Evolutionary conservation across 139 green algal species (phyloP).

Genomic region (Picochlorum sp.): DNA sequence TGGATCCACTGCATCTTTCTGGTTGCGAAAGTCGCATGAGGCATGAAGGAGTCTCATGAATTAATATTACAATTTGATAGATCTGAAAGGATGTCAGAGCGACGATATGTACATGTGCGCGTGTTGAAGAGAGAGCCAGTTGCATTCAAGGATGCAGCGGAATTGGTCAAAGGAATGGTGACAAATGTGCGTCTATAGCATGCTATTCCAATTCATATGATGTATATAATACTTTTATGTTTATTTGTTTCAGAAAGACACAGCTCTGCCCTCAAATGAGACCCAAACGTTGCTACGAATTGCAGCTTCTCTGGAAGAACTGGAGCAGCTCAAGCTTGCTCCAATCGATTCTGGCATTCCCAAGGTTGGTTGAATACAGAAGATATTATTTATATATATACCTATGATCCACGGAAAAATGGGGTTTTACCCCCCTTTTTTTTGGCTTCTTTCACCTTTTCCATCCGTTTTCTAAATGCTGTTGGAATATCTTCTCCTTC

Average conservation of each 20-base stretch:
- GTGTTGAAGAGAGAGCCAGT: background rate
- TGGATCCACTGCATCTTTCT: no score
- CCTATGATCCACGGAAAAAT: background rate
- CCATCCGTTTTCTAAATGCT: constrained; percentile 61
- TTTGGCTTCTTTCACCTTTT: constrained; percentile 16
- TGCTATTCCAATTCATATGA: background rate
- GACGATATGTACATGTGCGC: background rate
- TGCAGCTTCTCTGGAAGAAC: background rate
- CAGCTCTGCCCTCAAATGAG: background rate
- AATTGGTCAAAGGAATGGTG: background rate
- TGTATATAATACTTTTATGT: background rate
- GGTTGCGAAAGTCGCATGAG: no score
- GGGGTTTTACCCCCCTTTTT: background rate
- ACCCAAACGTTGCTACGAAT: background rate
- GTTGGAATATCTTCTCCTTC: constrained; percentile 73
- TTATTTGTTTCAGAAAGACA: background rate
- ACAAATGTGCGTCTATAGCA: background rate
- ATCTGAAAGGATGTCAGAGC: background rate
- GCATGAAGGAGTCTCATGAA: no score
- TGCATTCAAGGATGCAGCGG: background rate
- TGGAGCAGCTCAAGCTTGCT: background rate
- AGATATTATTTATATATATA: background rate
- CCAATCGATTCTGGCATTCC: background rate
- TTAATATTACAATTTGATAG: background rate
- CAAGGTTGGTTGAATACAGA: background rate